Evolutionary conservation across 768 basidiomycete species (phyloP), one percentile per base, ranked within the genome.

Genomic region (Lactifluus subvellereus): DNA sequence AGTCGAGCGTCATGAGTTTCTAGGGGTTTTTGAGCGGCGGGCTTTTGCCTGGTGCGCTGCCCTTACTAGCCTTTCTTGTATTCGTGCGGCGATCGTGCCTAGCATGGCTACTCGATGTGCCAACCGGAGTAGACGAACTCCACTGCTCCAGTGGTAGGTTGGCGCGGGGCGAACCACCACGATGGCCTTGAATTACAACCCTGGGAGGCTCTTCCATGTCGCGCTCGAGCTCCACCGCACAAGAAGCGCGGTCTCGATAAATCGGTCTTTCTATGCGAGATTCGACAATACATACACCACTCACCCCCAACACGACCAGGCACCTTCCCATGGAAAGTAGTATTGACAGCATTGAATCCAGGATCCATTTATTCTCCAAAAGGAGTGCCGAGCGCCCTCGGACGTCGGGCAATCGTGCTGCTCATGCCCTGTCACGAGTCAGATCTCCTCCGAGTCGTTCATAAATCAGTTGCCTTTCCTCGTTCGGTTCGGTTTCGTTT

Each of bases 1-100:
- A 42, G 14, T 27, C 43, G 35, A 5, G 59, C 52, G 51, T 47
- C 35, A 60, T 60, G 43, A 37, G 20, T 42, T 32, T 33, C 13
- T 18, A 30, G 14, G 6, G 11, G 38, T 9, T 0, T 16, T 59
- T 51, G 27, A 47, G 32, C 32, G 18, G 35, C 27, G 52, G 42
- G n/a, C 43, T 30, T n/a, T 54, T 6, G 35, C n/a, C 3, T 35
- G 47, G 30, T 38, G 20, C 3, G 54, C 18, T 43, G 43, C 45
- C n/a, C 35, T 43, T 54, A 35, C 45, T 48, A 54, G 27, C 53
- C 53, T 61, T 60, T 54, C 30, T 53, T 60, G 51, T 45, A 53
- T 40, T 55, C 16, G 53, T 13, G 18, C 20, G 50, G 18, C 32
- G 16, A 45, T 33, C 27, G 50, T 60, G 33, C 51, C 59, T 60